Evolutionary conservation across 345 rosid genomes (phyloP), one percentile per base, ranked within the genome.

Genomic region (Citrus reticulata): DNA sequence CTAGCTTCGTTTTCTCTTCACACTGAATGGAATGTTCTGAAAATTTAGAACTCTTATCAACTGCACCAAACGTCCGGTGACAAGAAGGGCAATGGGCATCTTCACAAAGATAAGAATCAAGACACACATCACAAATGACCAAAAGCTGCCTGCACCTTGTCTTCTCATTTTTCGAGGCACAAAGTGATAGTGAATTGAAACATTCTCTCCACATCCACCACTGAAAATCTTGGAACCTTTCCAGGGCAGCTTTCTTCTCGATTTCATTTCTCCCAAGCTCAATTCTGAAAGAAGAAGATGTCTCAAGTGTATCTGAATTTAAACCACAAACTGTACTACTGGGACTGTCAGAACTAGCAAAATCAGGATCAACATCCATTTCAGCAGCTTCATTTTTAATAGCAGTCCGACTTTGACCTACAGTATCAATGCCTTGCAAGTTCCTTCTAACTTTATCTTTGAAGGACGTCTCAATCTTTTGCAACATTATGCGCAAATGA

Each of bases 401-500:
- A 27, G 77, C 69, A 20, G 80, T 79, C 83, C 84, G 84, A 80
- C 78, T 83, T 81, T 67, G 77, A 67, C 77, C 80, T 54, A 67
- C 71, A 62, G 74, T 68, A 51, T 78, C 80, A 68, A 72, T 81
- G 80, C 82, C 80, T 34, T 76, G 81, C 73, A 80, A 64, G 77
- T 73, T 85, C 81, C 85, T 84, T 42, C 83, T 78, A 42, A 84
- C 85, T 80, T 87, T 90, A 70, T 87, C 92, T 89, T 92, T 94
- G 84, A 94, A 97, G 81, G 91, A 82, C 27, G 82, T 83, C 83
- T 97, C 96, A 57, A 94, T 84, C 88, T 92, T 92, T 82, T 85
- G 95, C 84, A 94, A 74, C 98, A 97, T 94, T 85, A 97, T 78
- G 75, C 93, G 87, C 87, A 97, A 86, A 88, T 94, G 98, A 59